These are phyloP conservation scores for Lagerstroemia speciosa DNA, from an alignment of 345 rosid species.

Conservation along the genomic window DNA sequence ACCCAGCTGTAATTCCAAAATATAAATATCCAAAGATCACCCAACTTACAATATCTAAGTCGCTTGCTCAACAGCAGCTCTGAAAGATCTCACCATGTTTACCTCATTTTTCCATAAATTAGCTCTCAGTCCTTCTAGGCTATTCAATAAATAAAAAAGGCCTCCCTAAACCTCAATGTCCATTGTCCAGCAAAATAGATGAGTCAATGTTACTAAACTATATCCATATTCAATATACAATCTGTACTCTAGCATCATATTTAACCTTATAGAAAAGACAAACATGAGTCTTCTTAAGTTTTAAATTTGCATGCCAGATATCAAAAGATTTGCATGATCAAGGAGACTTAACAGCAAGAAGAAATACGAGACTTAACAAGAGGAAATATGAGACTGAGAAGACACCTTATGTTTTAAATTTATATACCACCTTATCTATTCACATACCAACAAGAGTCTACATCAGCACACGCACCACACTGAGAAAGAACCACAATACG, in stretches of 20 bases:
- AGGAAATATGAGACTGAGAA: background rate
- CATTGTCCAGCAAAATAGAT: too few relatives aligned
- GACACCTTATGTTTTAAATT: conserved; percentile 35
- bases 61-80: background rate
- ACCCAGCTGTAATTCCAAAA: background rate
- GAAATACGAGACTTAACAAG: background rate
- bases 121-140: background rate
- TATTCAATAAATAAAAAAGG: background rate
- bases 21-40: background rate
- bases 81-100: background rate
- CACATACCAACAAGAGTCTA: conserved; percentile 51
- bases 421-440: conserved; percentile 72
- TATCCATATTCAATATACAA: too few relatives aligned
- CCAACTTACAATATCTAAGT: background rate
- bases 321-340: background rate
- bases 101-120: background rate
- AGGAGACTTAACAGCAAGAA: background rate
- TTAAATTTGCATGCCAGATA: background rate
- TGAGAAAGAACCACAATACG: conserved; percentile 40
- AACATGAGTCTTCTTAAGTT: too few relatives aligned
- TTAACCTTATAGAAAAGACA: too few relatives aligned
- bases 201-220: too few relatives aligned
- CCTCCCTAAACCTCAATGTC: background rate
- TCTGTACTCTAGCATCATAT: too few relatives aligned
- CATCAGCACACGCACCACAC: conserved; percentile 53